Conservation (phyloP, 345 rosid species). For the Atalantia buxifolia region DNA sequence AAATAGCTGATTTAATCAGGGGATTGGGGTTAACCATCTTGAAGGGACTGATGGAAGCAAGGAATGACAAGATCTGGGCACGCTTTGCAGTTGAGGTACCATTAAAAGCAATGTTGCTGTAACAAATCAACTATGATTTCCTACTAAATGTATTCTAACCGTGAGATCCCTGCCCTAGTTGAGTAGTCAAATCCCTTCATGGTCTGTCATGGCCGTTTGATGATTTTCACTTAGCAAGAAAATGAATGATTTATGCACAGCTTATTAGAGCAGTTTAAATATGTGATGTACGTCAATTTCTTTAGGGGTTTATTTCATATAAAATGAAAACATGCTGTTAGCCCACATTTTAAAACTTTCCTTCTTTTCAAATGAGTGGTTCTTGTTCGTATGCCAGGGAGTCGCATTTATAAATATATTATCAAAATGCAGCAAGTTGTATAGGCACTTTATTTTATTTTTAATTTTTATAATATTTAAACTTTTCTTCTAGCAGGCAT, state of each 20-base stretch:
- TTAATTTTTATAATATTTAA: too few relatives aligned
- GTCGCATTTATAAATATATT: background rate
- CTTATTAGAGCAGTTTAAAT: background rate
- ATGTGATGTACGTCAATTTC: background rate
- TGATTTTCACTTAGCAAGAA: background rate
- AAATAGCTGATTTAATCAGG: constrained; percentile 85
- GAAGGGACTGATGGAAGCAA: constrained; percentile 88
- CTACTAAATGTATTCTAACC: background rate
- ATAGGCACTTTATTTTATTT: too few relatives aligned
- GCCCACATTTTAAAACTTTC: too few relatives aligned
- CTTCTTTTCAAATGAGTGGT: background rate
- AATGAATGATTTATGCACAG: background rate
- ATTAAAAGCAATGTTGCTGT: background rate
- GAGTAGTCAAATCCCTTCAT: background rate
- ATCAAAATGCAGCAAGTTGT: background rate
- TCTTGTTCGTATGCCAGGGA: background rate
- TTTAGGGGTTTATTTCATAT: background rate
- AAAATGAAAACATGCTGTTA: background rate
- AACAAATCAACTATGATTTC: background rate
- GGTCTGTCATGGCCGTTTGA: background rate
- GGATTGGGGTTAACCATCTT: constrained; percentile 92
- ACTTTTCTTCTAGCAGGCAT: background rate
- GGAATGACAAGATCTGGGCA: constrained; percentile 84
- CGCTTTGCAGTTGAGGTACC: constrained; percentile 87
- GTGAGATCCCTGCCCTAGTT: background rate